Conservation (phyloP, 2,329 filamentous ascomycete genomes). For the Penicillium olsonii region DNA sequence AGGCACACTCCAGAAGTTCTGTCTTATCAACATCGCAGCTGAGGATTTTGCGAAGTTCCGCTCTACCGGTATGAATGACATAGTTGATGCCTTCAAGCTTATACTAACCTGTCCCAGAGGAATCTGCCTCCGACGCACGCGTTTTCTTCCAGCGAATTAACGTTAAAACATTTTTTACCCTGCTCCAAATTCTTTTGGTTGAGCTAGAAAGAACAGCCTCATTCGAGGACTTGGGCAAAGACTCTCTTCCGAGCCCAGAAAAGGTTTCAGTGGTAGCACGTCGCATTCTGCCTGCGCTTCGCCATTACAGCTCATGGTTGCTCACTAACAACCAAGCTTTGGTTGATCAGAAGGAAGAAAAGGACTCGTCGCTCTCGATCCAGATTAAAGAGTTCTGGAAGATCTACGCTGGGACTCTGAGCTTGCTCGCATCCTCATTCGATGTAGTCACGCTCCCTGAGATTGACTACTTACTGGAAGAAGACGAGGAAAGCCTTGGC, state of each 20-base stretch:
- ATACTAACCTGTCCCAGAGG: slow-evolving; percentile 39
- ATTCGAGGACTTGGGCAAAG: slow-evolving; percentile 49
- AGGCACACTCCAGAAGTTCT: slow-evolving; percentile 72
- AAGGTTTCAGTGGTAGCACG: slow-evolving; percentile 61
- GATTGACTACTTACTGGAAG: slow-evolving; percentile 65
- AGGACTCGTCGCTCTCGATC: slow-evolving; percentile 56
- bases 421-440: slow-evolving; percentile 60
- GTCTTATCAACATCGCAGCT: slow-evolving; percentile 82
- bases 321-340: slow-evolving; percentile 57
- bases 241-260: slow-evolving; percentile 39
- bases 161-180: slow-evolving; percentile 70
- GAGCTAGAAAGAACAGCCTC: slow-evolving; percentile 63
- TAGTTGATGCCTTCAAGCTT: not conserved
- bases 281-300: slow-evolving; percentile 63
- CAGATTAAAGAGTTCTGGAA: slow-evolving; percentile 66
- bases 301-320: slow-evolving; percentile 70
- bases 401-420: slow-evolving; percentile 64
- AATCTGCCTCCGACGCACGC: slow-evolving; percentile 48
- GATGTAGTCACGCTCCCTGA: slow-evolving; percentile 57
- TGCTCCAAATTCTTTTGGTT: slow-evolving; percentile 70
- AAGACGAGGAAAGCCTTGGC: slow-evolving; percentile 67
- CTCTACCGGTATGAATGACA: slow-evolving; percentile 54
- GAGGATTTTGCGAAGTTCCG: slow-evolving; percentile 69
- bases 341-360: slow-evolving; percentile 50
- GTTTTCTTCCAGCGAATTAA: slow-evolving; percentile 75